A percentile compares a stretch with the other conserved stretches of the same genome.
Evolutionary conservation across 306 rosid genomes (phyloP).

Genomic region (Dalbergia oliveri): DNA sequence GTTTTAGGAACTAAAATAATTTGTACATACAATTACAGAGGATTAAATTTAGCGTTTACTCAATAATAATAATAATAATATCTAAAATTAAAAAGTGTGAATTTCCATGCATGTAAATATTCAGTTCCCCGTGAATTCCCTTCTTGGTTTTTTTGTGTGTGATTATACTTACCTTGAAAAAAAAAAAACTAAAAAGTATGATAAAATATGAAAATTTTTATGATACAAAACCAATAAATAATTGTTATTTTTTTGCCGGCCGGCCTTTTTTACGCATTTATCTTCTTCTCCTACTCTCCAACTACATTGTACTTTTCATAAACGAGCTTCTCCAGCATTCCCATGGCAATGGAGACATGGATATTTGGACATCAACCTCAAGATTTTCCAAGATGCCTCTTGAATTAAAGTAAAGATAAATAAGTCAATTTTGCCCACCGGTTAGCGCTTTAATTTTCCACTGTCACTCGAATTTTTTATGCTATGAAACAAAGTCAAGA

Average conservation of each 20-base stretch:
- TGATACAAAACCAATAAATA: background rate
- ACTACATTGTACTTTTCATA: background rate
- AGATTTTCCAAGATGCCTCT: constrained; percentile 42
- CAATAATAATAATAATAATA: no score
- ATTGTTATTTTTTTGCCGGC: background rate
- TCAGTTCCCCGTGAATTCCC: no score
- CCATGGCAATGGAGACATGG: background rate
- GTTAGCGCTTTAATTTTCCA: constrained; percentile 14
- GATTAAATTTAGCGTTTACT: no score
- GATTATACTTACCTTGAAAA: background rate
- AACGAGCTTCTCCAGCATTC: constrained; percentile 1
- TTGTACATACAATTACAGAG: no score
- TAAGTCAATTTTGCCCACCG: constrained; percentile 44
- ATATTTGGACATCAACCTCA: constrained; percentile 9
- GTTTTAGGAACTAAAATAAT: no score
- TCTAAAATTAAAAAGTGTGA: no score
- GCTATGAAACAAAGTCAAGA: constrained; percentile 38
- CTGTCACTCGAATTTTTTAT: constrained; percentile 12
- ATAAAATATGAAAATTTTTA: background rate
- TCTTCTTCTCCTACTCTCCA: background rate
- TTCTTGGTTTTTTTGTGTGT: no score
- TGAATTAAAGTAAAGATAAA: constrained; percentile 41
- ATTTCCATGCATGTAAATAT: no score
- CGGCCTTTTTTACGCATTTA: background rate
- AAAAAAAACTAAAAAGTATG: background rate